Base-by-base conservation (phyloP, 495 filamentous ascomycete genomes). In the Trichodelitschia bisporula region DNA sequence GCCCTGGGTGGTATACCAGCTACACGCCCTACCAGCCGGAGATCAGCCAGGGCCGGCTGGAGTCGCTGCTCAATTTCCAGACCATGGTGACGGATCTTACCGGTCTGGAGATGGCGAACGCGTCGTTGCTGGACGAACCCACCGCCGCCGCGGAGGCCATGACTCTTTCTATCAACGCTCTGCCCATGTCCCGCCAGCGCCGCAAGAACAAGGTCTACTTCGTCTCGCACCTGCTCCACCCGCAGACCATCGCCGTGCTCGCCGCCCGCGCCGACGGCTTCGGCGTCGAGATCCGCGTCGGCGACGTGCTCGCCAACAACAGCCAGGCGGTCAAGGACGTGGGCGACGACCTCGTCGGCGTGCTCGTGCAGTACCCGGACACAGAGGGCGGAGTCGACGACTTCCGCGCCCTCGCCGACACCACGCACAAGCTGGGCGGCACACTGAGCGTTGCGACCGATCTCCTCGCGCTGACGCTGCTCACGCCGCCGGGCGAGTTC, bases 11-110 rank as follows among this genome's bases (percentile, higher is more conserved):
- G 86, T 97, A 97, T 52, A 97, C 86, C 24, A 93, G 83, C 48
- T 97, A 97, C 47, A 95, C 86, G 0, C 86, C 86, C 16, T 97
- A 97, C 50, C 86, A 97, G 49, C 83, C 86, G 2, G 86, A 97
- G 54, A 95, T 97, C 57, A 90, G 79, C 44, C 86, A 97, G 51
- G 86, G 59, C 30, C 24, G 41, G 32, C 32, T 56, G 38, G 89
- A 95, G 57, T 91, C 83, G 4, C 57, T 97, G 24, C 58, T 97
- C 26, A 97, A 97, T 57, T 97, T 90, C 53, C 86, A 97, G 61
- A 97, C 86, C 9, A 49, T 97, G 53, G 76, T 90, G 4, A 68
- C 75, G 4, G 86, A 97, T 44, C 58, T 97, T 28, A 97, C 86
- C 0, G 78, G 62, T 4, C 63, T 97, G 19, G 66, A 79, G 10